phyloP scores from a whole-genome alignment of 2,329 filamentous ascomycete genomes.

The Stagonosporopsis tanaceti region DNA sequence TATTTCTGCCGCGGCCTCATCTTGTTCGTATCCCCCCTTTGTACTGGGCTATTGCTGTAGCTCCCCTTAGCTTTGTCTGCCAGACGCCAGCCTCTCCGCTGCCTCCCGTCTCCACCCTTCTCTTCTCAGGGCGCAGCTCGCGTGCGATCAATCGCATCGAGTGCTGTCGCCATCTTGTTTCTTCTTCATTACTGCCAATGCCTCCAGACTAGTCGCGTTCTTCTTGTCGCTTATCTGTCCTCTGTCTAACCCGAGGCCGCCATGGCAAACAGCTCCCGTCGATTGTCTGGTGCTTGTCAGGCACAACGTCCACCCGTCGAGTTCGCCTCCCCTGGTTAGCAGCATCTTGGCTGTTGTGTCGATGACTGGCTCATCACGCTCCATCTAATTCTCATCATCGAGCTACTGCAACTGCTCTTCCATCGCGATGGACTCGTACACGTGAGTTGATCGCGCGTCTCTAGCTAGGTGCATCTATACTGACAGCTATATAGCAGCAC shows the following conservation, averaged over 20 bases:
- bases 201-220: constrained; percentile 41
- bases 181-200: constrained; percentile 31
- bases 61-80: constrained; percentile 43
- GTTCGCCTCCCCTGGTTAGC: constrained; percentile 30
- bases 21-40: constrained; percentile 36
- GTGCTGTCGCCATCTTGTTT: constrained; percentile 40
- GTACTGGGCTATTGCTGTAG: constrained; percentile 44
- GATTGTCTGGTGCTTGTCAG: constrained; percentile 39
- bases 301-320: constrained; percentile 36
- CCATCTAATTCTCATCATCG: not conserved
- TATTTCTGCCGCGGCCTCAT: constrained; percentile 39
- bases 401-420: constrained; percentile 8
- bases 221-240: constrained; percentile 45
- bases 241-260: constrained; percentile 51
- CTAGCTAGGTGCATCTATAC: constrained; percentile 1
- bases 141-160: constrained; percentile 44
- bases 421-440: constrained; percentile 48
- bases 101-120: constrained; percentile 40
- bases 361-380: constrained; percentile 28
- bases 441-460: constrained; percentile 35
- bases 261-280: constrained; percentile 53
- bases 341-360: constrained; percentile 23
- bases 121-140: constrained; percentile 42
- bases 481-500: constrained; percentile 28
- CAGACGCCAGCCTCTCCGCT: constrained; percentile 41